phyloP scores from a whole-genome alignment of 805 yeast genomes.

The Blastobotrys chiropterorum region DNA sequence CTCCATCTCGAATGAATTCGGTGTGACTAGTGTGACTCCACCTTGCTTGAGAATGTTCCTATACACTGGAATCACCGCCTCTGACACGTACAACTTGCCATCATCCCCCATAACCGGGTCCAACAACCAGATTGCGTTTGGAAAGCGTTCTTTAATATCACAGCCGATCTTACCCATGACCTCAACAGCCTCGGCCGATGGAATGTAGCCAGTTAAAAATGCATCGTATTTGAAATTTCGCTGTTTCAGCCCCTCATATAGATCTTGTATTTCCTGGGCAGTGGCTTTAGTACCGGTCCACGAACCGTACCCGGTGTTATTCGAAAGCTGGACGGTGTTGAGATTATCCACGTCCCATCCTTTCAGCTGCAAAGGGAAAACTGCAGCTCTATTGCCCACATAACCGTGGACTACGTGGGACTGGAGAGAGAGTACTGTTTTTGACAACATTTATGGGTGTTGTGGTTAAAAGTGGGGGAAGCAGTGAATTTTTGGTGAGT shows the following conservation, averaged over 20 bases:
- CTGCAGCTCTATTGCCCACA: conserved; percentile 89
- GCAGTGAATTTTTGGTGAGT: background rate
- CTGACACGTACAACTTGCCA: conserved; percentile 67
- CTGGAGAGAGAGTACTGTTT: conserved; percentile 49
- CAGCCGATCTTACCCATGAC: conserved; percentile 42
- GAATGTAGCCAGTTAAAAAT: conserved; percentile 74
- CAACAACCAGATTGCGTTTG: conserved; percentile 48
- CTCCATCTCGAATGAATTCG: conserved; percentile 87
- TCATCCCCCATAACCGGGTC: conserved; percentile 95
- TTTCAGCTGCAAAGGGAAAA: conserved; percentile 76
- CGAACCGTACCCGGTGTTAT: conserved; percentile 83
- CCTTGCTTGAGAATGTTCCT: conserved; percentile 39
- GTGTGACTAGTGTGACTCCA: conserved; percentile 69
- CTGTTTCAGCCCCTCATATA: conserved; percentile 50
- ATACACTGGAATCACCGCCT: conserved; percentile 55
- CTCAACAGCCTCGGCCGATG: conserved; percentile 50
- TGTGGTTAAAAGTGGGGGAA: background rate
- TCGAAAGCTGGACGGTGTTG: conserved; percentile 83
- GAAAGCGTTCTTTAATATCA: conserved; percentile 27
- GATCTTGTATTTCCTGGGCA: conserved; percentile 40
- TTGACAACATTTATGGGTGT: background rate
- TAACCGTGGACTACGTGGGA: conserved; percentile 95
- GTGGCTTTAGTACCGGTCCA: conserved; percentile 53
- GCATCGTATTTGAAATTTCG: conserved; percentile 53
- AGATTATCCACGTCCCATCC: conserved; percentile 93